Percentiles rank a stretch among this genome's conserved stretches.
These are phyloP conservation scores for Lachnum nothofagi DNA, from an alignment of 2,329 filamentous ascomycete genomes.

Conservation along the genomic window DNA sequence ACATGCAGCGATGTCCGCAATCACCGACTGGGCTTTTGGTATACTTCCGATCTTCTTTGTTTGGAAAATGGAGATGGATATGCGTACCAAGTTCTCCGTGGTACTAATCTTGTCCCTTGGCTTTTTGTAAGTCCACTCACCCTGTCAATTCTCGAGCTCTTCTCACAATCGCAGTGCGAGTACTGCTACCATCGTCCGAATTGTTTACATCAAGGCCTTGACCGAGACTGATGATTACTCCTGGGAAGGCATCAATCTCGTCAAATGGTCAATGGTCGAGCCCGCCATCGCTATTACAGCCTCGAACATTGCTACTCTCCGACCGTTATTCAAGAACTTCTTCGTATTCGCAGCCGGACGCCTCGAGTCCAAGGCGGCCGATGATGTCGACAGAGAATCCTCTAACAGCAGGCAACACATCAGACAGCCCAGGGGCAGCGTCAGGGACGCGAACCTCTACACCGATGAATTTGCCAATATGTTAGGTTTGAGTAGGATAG, in stretches of 20 bases:
- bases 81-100: conserved; percentile 33
- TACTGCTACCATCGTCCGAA: conserved; percentile 39
- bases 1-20: conserved; percentile 26
- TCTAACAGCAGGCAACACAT: conserved; percentile 1
- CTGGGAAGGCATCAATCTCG: conserved; percentile 39
- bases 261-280: conserved; percentile 43
- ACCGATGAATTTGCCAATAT: conserved; percentile 26
- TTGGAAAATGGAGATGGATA: conserved; percentile 28
- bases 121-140: conserved; percentile 35
- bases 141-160: too few species aligned
- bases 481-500: conserved; percentile 21
- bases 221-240: conserved; percentile 35
- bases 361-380: conserved; percentile 14
- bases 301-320: conserved; percentile 38
- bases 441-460: conserved; percentile 16
- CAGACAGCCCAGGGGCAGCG: neutral
- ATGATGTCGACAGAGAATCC: conserved; percentile 12
- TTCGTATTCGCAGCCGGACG: conserved; percentile 17
- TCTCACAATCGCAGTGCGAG: conserved; percentile 33
- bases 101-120: conserved; percentile 34
- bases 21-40: conserved; percentile 30
- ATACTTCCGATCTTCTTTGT: conserved; percentile 30
- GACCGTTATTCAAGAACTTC: conserved; percentile 32
- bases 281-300: conserved; percentile 39
- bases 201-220: conserved; percentile 39